Percentiles rank a stretch among this genome's conserved stretches.
phyloP scores from a whole-genome alignment of 2,329 filamentous ascomycete species.

The Hypoxylon sp. region DNA sequence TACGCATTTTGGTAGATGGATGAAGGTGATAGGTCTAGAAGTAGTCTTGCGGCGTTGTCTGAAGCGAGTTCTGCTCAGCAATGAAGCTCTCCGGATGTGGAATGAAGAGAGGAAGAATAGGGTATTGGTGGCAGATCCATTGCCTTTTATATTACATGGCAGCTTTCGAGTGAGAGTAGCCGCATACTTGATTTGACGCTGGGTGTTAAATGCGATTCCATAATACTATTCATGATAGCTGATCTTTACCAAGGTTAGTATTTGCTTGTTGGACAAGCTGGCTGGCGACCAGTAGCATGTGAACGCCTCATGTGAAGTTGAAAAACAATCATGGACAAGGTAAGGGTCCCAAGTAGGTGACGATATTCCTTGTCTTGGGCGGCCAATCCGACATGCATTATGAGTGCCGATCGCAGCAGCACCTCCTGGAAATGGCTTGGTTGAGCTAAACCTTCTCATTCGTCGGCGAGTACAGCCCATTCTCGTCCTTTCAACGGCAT shows the following conservation, averaged over 20 bases:
- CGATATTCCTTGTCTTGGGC: constrained; percentile 26
- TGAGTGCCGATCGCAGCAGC: constrained; percentile 45
- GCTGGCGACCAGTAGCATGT: constrained; percentile 38
- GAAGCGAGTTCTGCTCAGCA: constrained; percentile 29
- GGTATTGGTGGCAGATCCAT: constrained; percentile 1
- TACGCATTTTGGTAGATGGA: constrained; percentile 50
- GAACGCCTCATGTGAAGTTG: constrained; percentile 42
- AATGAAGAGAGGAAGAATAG: constrained; percentile 26
- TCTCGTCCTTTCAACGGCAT: constrained; percentile 34
- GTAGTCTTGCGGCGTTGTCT: constrained; percentile 12
- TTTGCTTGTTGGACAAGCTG: constrained; percentile 29
- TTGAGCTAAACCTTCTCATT: constrained; percentile 30
- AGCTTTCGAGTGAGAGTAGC: constrained; percentile 2
- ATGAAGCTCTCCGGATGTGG: constrained; percentile 34
- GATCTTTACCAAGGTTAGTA: constrained; percentile 38
- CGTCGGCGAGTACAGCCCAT: constrained; percentile 17
- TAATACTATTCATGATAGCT: constrained; percentile 33
- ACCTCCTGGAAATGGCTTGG: constrained; percentile 45
- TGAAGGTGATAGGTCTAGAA: constrained; percentile 18
- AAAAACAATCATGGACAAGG: constrained; percentile 37
- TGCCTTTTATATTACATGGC: constrained; percentile 33
- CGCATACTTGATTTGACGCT: constrained; percentile 12
- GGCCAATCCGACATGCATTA: constrained; percentile 41
- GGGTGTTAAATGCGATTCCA: constrained; percentile 28
- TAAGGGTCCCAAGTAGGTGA: constrained; percentile 30